phyloP scores from a whole-genome alignment of 2,329 filamentous ascomycete genomes.

The Pseudocercospora cruenta region DNA sequence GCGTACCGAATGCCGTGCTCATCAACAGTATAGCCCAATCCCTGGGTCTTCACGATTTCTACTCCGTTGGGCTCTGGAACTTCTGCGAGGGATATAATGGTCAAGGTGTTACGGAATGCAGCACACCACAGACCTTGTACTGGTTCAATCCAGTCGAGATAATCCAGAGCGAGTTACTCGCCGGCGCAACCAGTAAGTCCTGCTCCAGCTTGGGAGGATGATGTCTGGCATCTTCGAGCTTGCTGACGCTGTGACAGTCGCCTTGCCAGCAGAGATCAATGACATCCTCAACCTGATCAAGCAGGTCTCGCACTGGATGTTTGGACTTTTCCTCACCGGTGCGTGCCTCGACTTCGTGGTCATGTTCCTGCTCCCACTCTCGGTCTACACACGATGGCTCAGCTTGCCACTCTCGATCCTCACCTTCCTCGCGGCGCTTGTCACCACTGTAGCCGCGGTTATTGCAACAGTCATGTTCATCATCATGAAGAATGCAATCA shows the following conservation, averaged over 20 bases:
- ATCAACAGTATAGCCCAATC: conserved; percentile 87
- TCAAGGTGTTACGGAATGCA: conserved; percentile 77
- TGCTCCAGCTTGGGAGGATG: neutral
- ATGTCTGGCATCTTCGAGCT: neutral
- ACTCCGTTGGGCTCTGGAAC: conserved; percentile 88
- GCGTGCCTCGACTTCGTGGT: conserved; percentile 72
- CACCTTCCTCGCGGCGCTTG: conserved; percentile 67
- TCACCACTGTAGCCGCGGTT: conserved; percentile 69
- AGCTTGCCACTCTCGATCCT: conserved; percentile 70
- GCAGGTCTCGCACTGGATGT: conserved; percentile 82
- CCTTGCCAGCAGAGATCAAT: conserved; percentile 73
- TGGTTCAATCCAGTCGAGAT: conserved; percentile 92
- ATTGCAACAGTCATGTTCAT: conserved; percentile 83
- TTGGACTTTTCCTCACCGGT: conserved; percentile 78
- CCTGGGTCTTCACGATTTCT: conserved; percentile 89
- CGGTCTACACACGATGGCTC: conserved; percentile 55
- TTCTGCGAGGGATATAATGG: conserved; percentile 85
- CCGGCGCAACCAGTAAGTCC: conserved; percentile 72
- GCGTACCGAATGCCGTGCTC: conserved; percentile 70
- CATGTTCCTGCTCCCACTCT: conserved; percentile 66
- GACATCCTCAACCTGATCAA: conserved; percentile 74
- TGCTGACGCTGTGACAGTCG: conserved; percentile 54
- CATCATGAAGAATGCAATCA: conserved; percentile 78
- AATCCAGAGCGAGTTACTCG: conserved; percentile 75
- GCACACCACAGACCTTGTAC: conserved; percentile 69